Percentiles rank a stretch among this genome's conserved stretches.
phyloP scores from a whole-genome alignment of 139 green algal species.

The Chlorella vulgaris region DNA sequence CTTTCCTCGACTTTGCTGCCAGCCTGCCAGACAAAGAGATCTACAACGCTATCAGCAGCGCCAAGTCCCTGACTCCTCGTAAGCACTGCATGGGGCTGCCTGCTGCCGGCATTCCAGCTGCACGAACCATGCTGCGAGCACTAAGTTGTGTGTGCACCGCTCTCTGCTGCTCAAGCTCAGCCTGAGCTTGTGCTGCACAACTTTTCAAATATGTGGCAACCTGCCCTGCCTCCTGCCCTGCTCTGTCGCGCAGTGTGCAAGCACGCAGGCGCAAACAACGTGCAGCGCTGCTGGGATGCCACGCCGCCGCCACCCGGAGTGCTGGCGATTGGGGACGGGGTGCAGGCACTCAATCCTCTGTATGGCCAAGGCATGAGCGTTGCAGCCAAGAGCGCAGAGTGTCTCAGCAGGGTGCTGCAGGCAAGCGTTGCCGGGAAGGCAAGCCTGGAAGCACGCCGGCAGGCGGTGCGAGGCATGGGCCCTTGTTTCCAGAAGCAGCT shows the following conservation, averaged over 20 bases:
- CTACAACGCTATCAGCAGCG: background rate
- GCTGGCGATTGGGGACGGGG: conserved; percentile 2
- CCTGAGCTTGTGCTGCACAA: background rate
- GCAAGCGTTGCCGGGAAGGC: background rate
- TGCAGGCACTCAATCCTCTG: conserved; percentile 7
- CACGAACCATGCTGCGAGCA: too few relatives aligned
- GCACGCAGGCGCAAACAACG: background rate
- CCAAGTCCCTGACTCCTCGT: background rate
- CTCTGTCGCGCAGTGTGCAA: background rate
- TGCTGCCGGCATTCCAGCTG: too few relatives aligned
- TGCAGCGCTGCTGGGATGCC: background rate
- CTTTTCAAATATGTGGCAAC: background rate
- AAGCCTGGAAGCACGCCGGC: background rate
- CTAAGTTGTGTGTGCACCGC: too few relatives aligned
- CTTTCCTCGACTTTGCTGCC: background rate
- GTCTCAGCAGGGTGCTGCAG: background rate
- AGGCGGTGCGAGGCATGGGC: background rate
- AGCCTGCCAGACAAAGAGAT: background rate
- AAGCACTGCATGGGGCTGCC: background rate
- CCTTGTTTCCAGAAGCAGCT: conserved; percentile 3
- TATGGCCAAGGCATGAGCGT: conserved; percentile 16
- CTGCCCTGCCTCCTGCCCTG: background rate
- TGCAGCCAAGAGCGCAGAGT: background rate
- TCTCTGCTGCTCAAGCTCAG: too few relatives aligned
- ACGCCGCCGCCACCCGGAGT: background rate